Percentiles rank a stretch among this genome's conserved stretches.
These are phyloP conservation scores for Aspergillus aculeatinus DNA, from an alignment of 2,329 filamentous ascomycete genomes.

Conservation along the genomic window DNA sequence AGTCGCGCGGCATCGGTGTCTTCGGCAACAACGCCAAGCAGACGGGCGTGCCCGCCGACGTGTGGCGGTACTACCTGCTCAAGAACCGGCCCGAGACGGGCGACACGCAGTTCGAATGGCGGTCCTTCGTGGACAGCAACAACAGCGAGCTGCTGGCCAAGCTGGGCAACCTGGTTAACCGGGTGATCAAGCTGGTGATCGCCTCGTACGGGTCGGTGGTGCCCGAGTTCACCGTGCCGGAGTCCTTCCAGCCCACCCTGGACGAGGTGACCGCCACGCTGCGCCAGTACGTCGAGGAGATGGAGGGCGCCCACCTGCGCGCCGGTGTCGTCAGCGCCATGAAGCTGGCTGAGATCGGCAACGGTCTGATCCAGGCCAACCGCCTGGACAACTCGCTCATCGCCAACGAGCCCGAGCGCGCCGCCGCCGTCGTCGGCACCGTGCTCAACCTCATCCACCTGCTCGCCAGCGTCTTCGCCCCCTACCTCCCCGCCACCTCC, in stretches of 20 bases:
- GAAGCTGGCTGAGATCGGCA: slow-evolving; percentile 59
- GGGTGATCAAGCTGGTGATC: slow-evolving; percentile 70
- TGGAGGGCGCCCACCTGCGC: slow-evolving; percentile 62
- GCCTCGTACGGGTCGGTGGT: slow-evolving; percentile 63
- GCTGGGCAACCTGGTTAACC: slow-evolving; percentile 70
- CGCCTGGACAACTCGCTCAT: slow-evolving; percentile 62
- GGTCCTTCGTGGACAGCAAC: slow-evolving; percentile 76
- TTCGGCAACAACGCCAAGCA: slow-evolving; percentile 88
- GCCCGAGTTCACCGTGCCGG: slow-evolving; percentile 42
- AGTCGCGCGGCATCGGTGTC: slow-evolving; percentile 83
- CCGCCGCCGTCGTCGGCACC: slow-evolving; percentile 68
- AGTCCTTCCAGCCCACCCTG: slow-evolving; percentile 41
- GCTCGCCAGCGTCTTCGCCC: slow-evolving; percentile 72
- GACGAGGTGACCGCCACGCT: slow-evolving; percentile 53
- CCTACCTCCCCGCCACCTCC: slow-evolving; percentile 81
- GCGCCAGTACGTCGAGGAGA: slow-evolving; percentile 57
- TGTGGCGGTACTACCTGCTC: slow-evolving; percentile 92
- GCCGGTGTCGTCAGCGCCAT: slow-evolving; percentile 55
- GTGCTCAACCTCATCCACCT: slow-evolving; percentile 82
- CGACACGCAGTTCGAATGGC: slow-evolving; percentile 90
- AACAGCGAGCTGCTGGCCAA: slow-evolving; percentile 83
- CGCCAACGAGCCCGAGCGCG: slow-evolving; percentile 58
- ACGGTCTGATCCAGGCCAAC: slow-evolving; percentile 60
- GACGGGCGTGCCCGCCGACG: slow-evolving; percentile 77
- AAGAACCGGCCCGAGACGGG: slow-evolving; percentile 80